phyloP scores from a whole-genome alignment of 345 rosid species.

The Linum lewisii region DNA sequence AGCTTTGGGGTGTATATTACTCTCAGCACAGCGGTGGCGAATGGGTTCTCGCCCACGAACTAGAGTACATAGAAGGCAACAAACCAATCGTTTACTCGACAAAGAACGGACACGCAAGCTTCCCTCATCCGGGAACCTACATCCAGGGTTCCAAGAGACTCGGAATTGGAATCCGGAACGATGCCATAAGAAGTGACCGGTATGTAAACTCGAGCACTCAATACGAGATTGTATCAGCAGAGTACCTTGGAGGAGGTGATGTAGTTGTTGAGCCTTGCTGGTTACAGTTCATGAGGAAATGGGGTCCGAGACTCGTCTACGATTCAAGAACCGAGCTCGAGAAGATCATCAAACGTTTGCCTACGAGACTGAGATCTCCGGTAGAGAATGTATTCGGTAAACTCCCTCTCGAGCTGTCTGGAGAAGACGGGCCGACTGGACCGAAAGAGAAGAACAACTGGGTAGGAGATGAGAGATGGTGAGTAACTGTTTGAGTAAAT shows the following conservation, averaged over 20 bases:
- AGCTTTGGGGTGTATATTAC: conserved; percentile 66
- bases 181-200: conserved; percentile 38
- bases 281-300: conserved; percentile 79
- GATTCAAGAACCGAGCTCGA: conserved; percentile 50
- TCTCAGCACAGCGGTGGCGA: conserved; percentile 90
- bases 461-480: conserved; percentile 67
- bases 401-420: conserved; percentile 55
- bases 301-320: conserved; percentile 70
- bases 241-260: conserved; percentile 48
- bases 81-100: conserved; percentile 61
- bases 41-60: conserved; percentile 62
- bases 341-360: conserved; percentile 38
- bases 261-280: conserved; percentile 51
- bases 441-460: conserved; percentile 92
- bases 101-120: conserved; percentile 73
- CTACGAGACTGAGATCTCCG: conserved; percentile 27
- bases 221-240: conserved; percentile 65
- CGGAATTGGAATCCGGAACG: conserved; percentile 71
- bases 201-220: conserved; percentile 47
- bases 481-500: not conserved
- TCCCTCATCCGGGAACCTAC: conserved; percentile 54
- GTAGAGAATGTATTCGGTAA: conserved; percentile 25
- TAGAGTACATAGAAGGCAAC: conserved; percentile 55
- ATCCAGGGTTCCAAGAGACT: conserved; percentile 56
- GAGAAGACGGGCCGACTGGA: conserved; percentile 89